A percentile compares a stretch with the other conserved stretches of the same genome.
Conservation (phyloP, 1,139 yeast species). For the Suhomyces wounanorum region DNA sequence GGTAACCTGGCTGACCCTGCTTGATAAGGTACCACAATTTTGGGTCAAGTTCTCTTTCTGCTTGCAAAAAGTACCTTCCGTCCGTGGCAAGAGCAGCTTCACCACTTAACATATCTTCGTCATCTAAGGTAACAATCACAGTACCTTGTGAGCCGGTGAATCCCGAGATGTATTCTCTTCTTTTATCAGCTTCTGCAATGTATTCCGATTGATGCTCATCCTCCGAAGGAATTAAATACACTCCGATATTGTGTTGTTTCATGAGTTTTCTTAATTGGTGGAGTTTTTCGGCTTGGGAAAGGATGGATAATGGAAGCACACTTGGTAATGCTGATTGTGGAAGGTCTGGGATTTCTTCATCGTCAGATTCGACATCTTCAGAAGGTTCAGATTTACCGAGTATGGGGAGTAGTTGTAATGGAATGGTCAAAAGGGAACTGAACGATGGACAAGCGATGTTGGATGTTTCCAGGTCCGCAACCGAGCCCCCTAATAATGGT, state of each 20-base stretch:
- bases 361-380: slow-evolving; percentile 16
- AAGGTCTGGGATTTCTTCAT: slow-evolving; percentile 27
- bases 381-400: slow-evolving; percentile 9
- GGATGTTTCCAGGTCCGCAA: slow-evolving; percentile 21
- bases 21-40: slow-evolving; percentile 41
- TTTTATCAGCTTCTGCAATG: slow-evolving; percentile 51
- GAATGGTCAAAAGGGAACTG: slow-evolving; percentile 23
- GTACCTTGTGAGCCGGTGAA: slow-evolving; percentile 63
- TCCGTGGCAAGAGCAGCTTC: slow-evolving; percentile 56
- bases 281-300: slow-evolving; percentile 29
- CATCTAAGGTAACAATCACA: slow-evolving; percentile 49
- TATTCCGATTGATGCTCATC: slow-evolving; percentile 62
- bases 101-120: slow-evolving; percentile 31
- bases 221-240: slow-evolving; percentile 59
- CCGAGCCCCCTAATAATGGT: slow-evolving; percentile 22
- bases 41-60: slow-evolving; percentile 42
- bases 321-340: slow-evolving; percentile 20
- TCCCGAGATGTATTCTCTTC: slow-evolving; percentile 53
- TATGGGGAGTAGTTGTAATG: slow-evolving; percentile 30
- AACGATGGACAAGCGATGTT: slow-evolving; percentile 27
- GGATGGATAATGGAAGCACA: slow-evolving; percentile 15
- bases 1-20: slow-evolving; percentile 39
- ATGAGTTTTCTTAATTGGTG: slow-evolving; percentile 39
- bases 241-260: slow-evolving; percentile 45
- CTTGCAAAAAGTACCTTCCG: slow-evolving; percentile 56